These are phyloP conservation scores for Colletotrichum spinosum DNA, from an alignment of 2,329 filamentous ascomycete species.

Conservation along the genomic window DNA sequence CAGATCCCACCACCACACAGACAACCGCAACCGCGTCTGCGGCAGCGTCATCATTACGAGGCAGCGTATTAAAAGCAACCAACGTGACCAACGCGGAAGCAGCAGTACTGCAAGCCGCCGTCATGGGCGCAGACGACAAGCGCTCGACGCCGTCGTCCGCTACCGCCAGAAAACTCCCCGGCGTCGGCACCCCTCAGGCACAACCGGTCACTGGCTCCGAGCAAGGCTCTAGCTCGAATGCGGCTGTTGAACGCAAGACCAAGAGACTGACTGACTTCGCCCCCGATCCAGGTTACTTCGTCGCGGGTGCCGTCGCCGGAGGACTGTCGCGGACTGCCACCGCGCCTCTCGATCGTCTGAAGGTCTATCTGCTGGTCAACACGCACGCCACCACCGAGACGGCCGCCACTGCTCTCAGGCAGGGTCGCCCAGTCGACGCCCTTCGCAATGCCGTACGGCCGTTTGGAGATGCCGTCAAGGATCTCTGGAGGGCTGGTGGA, in stretches of 20 bases:
- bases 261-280: constrained; percentile 75
- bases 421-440: constrained; percentile 74
- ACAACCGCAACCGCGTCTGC: neutral
- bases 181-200: constrained; percentile 49
- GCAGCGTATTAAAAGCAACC: constrained; percentile 10
- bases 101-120: constrained; percentile 29
- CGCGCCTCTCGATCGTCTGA: constrained; percentile 94
- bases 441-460: constrained; percentile 75
- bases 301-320: constrained; percentile 94
- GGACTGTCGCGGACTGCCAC: constrained; percentile 95
- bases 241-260: constrained; percentile 48
- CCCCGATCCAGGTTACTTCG: constrained; percentile 95
- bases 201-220: constrained; percentile 38
- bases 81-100: constrained; percentile 23
- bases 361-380: constrained; percentile 97
- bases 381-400: constrained; percentile 72
- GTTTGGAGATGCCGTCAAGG: constrained; percentile 77
- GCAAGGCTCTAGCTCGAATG: constrained; percentile 41
- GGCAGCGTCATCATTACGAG: constrained; percentile 4
- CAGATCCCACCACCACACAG: constrained; percentile 14
- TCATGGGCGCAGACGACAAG: constrained; percentile 28
- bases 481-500: constrained; percentile 88
- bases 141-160: constrained; percentile 13
- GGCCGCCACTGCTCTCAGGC: constrained; percentile 74
- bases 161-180: constrained; percentile 38